Evolutionary conservation across 306 rosid species (phyloP).

Genomic region (Cicer chorassanicum): DNA sequence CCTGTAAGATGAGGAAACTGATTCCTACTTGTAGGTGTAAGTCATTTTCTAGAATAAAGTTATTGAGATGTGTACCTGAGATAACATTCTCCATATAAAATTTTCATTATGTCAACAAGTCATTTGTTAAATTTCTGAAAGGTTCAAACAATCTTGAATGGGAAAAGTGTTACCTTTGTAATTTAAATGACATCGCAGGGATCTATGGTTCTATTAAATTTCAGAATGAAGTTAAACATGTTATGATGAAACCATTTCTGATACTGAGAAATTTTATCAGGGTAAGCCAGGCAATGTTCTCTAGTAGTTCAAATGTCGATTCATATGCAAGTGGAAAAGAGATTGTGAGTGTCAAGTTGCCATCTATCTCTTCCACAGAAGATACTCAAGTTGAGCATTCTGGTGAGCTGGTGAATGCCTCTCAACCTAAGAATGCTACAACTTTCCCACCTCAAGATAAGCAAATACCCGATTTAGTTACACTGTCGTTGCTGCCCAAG

Average conservation of each 20-base stretch:
- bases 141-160: neutral
- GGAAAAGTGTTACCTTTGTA: slow-evolving; percentile 14
- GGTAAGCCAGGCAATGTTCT: slow-evolving; percentile 76
- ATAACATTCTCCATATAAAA: slow-evolving; percentile 22
- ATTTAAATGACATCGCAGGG: slow-evolving; percentile 22
- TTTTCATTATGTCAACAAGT: slow-evolving; percentile 30
- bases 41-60: slow-evolving; percentile 35
- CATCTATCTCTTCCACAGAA: slow-evolving; percentile 68
- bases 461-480: slow-evolving; percentile 86
- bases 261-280: slow-evolving; percentile 53
- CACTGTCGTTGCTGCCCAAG: slow-evolving; percentile 86
- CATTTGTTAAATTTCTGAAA: slow-evolving; percentile 33
- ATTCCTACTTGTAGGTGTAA: slow-evolving; percentile 36
- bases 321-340: slow-evolving; percentile 85
- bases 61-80: slow-evolving; percentile 19
- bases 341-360: slow-evolving; percentile 75
- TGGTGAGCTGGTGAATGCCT: slow-evolving; percentile 44
- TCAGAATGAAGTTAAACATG: slow-evolving; percentile 21
- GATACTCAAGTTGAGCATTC: slow-evolving; percentile 57
- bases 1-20: slow-evolving; percentile 23
- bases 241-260: slow-evolving; percentile 19
- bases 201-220: slow-evolving; percentile 27
- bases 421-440: slow-evolving; percentile 50
- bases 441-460: slow-evolving; percentile 50
- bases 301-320: slow-evolving; percentile 67